Evolutionary conservation across 2,329 filamentous ascomycete species (phyloP).

Genomic region (Chalaropsis ovoidea): DNA sequence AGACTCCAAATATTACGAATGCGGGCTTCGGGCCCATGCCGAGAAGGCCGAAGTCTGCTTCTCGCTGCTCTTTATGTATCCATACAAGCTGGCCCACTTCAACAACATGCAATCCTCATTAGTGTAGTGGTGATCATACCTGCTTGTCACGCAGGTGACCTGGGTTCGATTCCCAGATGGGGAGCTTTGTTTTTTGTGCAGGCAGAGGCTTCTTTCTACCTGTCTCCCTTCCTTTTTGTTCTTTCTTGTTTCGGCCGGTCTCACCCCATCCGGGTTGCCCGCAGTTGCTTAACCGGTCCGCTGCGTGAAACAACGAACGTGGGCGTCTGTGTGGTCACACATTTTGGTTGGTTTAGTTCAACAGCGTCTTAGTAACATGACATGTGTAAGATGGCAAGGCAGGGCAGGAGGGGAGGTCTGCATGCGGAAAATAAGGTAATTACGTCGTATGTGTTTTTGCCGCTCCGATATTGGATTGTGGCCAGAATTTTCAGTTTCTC

Average conservation of each 20-base stretch:
- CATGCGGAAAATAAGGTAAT: not conserved
- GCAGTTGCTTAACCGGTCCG: not conserved
- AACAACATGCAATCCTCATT: constrained; percentile 15
- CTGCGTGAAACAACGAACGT: not conserved
- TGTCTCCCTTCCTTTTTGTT: not conserved
- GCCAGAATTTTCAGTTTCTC: not conserved
- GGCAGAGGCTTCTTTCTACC: not conserved
- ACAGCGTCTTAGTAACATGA: not conserved
- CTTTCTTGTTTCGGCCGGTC: not conserved
- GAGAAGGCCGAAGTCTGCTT: not conserved
- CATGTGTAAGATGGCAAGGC: too few species aligned
- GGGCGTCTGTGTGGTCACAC: too few species aligned
- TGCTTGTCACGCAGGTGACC: constrained; percentile 25
- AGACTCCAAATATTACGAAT: not conserved
- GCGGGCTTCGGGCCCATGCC: not conserved
- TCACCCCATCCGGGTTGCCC: not conserved
- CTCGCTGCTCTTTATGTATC: not conserved
- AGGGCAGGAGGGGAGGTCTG: not conserved
- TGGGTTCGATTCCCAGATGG: constrained; percentile 25
- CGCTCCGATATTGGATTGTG: not conserved
- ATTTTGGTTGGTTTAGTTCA: too few species aligned
- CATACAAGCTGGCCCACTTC: not conserved
- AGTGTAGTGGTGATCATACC: constrained; percentile 25
- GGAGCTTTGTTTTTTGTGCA: constrained; percentile 14
- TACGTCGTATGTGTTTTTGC: not conserved